Base-by-base conservation (phyloP, 2,329 filamentous ascomycete species). In the Colletotrichum ledebouriae region DNA sequence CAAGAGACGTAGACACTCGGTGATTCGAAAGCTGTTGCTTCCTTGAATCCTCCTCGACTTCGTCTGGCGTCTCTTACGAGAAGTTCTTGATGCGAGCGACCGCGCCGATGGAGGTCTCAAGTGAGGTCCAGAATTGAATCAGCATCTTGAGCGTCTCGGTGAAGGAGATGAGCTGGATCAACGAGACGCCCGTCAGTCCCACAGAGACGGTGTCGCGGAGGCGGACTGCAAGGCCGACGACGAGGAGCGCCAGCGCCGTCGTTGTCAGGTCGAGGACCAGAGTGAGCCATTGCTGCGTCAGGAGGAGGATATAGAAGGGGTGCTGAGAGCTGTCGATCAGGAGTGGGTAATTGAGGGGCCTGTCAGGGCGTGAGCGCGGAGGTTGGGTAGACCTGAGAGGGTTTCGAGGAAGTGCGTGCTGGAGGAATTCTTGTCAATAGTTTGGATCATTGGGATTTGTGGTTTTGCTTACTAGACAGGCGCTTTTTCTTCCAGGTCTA, bases 221-320 rank as follows among this genome's bases (percentile, higher is more conserved):
- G 20, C 67, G 71, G 6, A 84, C 81, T 3, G 83, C 81, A 4
- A 86, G 73, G 55, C 79, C 78, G n/a, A 86, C 80, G 4, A 87
- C 72, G 2, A 85, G 71, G 1, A 83, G 77, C 2, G 83, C 84
- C 47, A 87, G 76, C 2, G 73, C 80, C 0, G 84, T 80, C 0
- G 84, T 82, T 3, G 84, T 77, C 46, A 87, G 73, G 69, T 87
- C 84, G 2, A 88, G 74, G 0, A 86, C 83, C 2, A 89, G 76
- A 0, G 78, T 82, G 0, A 88, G 78, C 87, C 87, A 90, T 50
- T 85, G 80, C 73, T 90, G 88, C 5, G 88, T 82, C 44, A 83
- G 82, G 63, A 82, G 84, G 12, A 89, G 79, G 1, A 88, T 79
- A 72, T 90, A 90, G 65, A 85, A 87, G 0, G 87, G 87, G 17